phyloP scores from a whole-genome alignment of 257 asterid species.

The Solanum pinnatisectum region DNA sequence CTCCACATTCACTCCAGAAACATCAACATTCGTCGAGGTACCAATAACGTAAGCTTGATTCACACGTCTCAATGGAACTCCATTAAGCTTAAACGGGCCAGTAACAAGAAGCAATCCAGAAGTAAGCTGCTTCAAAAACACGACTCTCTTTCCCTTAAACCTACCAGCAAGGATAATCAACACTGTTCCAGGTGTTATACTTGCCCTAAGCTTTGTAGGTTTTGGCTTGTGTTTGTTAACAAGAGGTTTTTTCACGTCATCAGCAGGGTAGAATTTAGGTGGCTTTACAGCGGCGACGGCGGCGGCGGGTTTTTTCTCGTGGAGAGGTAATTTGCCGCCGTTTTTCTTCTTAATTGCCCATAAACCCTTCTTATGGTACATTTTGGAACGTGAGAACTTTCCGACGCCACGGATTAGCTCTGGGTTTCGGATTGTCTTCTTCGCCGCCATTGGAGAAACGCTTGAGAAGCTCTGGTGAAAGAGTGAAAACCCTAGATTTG shows the following conservation, averaged over 20 bases:
- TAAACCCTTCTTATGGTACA: background rate
- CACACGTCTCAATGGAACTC: constrained; percentile 4
- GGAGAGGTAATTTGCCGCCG: background rate
- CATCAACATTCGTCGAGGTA: constrained; percentile 7
- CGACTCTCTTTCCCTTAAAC: constrained; percentile 8
- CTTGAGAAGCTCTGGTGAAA: background rate
- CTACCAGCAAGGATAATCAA: constrained; percentile 5
- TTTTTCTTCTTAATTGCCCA: background rate
- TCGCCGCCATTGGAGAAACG: background rate
- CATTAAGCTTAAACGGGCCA: constrained; percentile 9
- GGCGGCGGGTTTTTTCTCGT: background rate
- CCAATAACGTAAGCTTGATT: constrained; percentile 11
- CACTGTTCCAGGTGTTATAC: constrained; percentile 1
- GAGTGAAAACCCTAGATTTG: background rate
- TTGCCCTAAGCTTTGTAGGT: background rate
- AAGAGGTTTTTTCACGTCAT: background rate
- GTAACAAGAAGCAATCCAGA: background rate
- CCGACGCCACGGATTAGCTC: background rate
- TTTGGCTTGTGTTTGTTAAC: background rate
- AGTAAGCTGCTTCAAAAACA: background rate
- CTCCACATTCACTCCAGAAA: constrained; percentile 1
- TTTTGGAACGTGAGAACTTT: background rate
- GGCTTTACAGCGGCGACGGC: background rate
- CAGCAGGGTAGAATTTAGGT: constrained; percentile 2
- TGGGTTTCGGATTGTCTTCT: background rate